A percentile compares a stretch with the other conserved stretches of the same genome.
Evolutionary conservation across 2,329 filamentous ascomycete species (phyloP).

Genomic region (Diplocarpon mali): DNA sequence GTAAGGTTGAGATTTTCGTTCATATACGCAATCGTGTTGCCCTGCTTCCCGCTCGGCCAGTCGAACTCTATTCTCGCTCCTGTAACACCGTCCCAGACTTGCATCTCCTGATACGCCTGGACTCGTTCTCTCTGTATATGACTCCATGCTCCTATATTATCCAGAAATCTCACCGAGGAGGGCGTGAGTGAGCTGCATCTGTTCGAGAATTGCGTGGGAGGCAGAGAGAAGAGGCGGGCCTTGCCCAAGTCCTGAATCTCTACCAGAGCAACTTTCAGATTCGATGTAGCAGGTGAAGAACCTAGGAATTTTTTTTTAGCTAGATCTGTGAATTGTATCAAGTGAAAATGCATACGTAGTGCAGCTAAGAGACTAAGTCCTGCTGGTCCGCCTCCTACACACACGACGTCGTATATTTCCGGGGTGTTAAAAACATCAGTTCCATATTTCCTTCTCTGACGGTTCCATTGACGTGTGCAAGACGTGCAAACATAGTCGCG

Average conservation of each 20-base stretch:
- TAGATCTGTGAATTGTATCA: not conserved
- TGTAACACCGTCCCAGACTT: slow-evolving; percentile 93
- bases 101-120: slow-evolving; percentile 90
- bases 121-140: slow-evolving; percentile 63
- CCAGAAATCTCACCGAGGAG: slow-evolving; percentile 70
- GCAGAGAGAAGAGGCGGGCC: slow-evolving; percentile 53
- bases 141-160: slow-evolving; percentile 74
- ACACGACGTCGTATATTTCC: slow-evolving; percentile 28
- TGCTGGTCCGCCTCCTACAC: slow-evolving; percentile 32
- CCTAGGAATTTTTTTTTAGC: slow-evolving; percentile 35
- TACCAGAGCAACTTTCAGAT: slow-evolving; percentile 75
- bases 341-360: slow-evolving; percentile 42
- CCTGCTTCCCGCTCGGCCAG: slow-evolving; percentile 49
- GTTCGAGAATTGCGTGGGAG: slow-evolving; percentile 69
- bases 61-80: slow-evolving; percentile 85
- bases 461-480: slow-evolving; percentile 19
- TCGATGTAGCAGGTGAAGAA: slow-evolving; percentile 61
- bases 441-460: slow-evolving; percentile 18
- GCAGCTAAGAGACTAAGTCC: slow-evolving; percentile 74
- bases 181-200: slow-evolving; percentile 92
- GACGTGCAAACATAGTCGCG: slow-evolving; percentile 18
- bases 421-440: slow-evolving; percentile 9
- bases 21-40: slow-evolving; percentile 82
- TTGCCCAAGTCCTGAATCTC: slow-evolving; percentile 78
- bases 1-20: slow-evolving; percentile 88